phyloP scores from a whole-genome alignment of 257 asterid species.

The Solanum paucissectum region DNA sequence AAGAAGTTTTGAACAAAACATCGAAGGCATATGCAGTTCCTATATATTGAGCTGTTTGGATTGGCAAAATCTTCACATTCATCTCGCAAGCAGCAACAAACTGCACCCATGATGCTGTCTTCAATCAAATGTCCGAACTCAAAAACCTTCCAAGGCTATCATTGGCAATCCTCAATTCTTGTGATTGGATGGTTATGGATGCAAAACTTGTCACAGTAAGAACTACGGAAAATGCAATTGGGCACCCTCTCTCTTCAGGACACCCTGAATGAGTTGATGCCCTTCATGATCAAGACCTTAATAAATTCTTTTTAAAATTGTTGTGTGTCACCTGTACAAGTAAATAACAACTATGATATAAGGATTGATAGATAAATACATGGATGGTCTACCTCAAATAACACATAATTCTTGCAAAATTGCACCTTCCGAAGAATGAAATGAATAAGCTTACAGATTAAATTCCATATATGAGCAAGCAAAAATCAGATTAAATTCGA shows the following conservation, averaged over 20 bases:
- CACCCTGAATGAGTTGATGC: background rate
- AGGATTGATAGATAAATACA: background rate
- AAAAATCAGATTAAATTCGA: background rate
- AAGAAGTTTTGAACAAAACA: conserved; percentile 50
- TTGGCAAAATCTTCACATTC: conserved; percentile 60
- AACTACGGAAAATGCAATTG: background rate
- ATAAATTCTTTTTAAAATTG: too few species aligned
- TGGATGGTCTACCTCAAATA: background rate
- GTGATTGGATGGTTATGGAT: background rate
- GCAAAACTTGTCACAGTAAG: background rate
- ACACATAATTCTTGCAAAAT: background rate
- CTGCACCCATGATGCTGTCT: conserved; percentile 58
- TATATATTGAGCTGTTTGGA: conserved; percentile 51
- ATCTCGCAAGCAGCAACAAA: conserved; percentile 72
- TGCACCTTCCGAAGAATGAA: background rate
- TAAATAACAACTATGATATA: background rate
- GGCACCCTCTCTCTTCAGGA: background rate
- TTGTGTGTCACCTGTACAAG: background rate
- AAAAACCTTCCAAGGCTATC: background rate
- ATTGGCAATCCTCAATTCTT: background rate
- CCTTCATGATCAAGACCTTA: background rate
- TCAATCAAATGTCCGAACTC: background rate
- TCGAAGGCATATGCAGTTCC: conserved; percentile 60
- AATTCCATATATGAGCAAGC: background rate
- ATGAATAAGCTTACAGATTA: background rate